Percentiles rank a stretch among this genome's conserved stretches.
Conservation (phyloP, 768 basidiomycete species). For the Mycena sanguinolenta region DNA sequence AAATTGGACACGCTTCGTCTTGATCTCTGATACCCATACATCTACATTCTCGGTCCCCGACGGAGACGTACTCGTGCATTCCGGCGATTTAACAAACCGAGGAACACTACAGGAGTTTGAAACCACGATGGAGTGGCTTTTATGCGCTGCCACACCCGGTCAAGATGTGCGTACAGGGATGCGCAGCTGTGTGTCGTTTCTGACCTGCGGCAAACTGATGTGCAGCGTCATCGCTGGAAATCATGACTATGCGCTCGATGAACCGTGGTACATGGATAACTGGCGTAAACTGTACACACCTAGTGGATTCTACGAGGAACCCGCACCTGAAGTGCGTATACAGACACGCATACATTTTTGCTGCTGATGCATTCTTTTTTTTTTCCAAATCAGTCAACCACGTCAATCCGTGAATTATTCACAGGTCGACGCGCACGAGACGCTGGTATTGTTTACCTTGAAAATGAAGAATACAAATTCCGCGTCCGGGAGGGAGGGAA, state of each 20-base stretch:
- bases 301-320: background rate
- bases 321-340: background rate
- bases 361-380: no score
- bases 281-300: conserved; percentile 21
- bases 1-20: conserved; percentile 30
- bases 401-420: conserved; percentile 50
- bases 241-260: conserved; percentile 67
- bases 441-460: conserved; percentile 68
- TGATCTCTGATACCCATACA: conserved; percentile 31
- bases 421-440: conserved; percentile 48
- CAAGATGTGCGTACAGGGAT: background rate
- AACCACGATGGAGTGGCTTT: conserved; percentile 71
- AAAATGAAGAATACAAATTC: conserved; percentile 61
- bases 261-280: conserved; percentile 55
- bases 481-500: conserved; percentile 51
- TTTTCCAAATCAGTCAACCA: conserved; percentile 3
- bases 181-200: background rate
- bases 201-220: conserved; percentile 34
- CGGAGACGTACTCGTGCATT: conserved; percentile 78
- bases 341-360: background rate
- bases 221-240: conserved; percentile 80
- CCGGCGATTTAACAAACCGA: conserved; percentile 71
- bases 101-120: conserved; percentile 62
- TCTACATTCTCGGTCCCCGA: conserved; percentile 49
- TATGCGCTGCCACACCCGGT: conserved; percentile 50